phyloP scores from a whole-genome alignment of 345 rosid species.

The Microthlaspi erraticum region DNA sequence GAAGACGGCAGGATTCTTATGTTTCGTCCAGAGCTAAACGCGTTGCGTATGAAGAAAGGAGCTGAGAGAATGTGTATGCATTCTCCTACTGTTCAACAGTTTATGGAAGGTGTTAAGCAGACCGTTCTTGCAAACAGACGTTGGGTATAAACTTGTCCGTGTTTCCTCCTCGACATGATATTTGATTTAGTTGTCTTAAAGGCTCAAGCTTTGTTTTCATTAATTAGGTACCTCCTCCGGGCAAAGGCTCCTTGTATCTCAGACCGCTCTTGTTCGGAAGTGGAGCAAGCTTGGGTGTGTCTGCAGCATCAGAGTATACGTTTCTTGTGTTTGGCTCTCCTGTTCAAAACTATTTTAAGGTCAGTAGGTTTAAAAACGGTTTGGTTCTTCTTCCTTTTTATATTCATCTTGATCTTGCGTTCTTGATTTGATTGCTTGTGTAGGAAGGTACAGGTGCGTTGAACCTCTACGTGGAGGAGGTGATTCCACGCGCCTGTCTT shows the following conservation, averaged over 20 bases:
- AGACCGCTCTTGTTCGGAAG: conserved; percentile 85
- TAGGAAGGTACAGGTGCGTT: conserved; percentile 63
- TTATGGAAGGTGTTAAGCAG: conserved; percentile 72
- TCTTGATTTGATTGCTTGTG: conserved; percentile 25
- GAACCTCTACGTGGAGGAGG: conserved; percentile 66
- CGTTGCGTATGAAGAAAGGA: conserved; percentile 67
- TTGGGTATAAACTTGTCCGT: conserved; percentile 57
- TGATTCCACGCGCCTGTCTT: conserved; percentile 58
- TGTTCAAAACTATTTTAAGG: conserved; percentile 89
- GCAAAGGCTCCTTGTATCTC: conserved; percentile 77
- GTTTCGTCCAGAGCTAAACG: conserved; percentile 82
- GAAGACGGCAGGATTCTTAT: conserved; percentile 67
- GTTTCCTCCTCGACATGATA: conserved; percentile 12
- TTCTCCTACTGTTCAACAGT: conserved; percentile 73
- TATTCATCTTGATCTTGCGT: background rate
- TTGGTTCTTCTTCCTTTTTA: background rate
- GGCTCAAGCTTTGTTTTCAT: background rate
- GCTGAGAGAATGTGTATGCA: conserved; percentile 93
- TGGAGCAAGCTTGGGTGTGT: conserved; percentile 73
- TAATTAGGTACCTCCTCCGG: conserved; percentile 79
- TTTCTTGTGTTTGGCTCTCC: conserved; percentile 78
- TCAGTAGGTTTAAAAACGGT: background rate
- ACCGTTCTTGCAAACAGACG: conserved; percentile 72
- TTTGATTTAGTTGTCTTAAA: background rate
- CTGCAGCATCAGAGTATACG: conserved; percentile 75